Evolutionary conservation across 179 eudicot genomes (phyloP).

Genomic region (Amaranthus tricolor): DNA sequence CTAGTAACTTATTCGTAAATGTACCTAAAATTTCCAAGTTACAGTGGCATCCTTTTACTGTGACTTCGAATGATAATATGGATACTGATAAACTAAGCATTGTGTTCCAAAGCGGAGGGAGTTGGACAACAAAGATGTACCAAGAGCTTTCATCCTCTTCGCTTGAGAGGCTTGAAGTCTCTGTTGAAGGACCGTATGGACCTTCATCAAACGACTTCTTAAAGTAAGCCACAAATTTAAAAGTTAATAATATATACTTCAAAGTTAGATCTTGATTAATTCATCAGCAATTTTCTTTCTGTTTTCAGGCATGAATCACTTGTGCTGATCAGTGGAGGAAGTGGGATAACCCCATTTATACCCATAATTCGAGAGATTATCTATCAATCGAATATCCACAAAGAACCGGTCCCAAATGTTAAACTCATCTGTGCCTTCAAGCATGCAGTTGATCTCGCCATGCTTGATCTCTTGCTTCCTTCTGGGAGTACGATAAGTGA

Average conservation of each 20-base stretch:
- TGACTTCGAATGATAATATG: slow-evolving; percentile 57
- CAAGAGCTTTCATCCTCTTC: slow-evolving; percentile 44
- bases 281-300: neutral
- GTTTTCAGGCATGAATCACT: slow-evolving; percentile 36
- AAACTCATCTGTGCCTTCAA: slow-evolving; percentile 47
- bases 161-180: slow-evolving; percentile 46
- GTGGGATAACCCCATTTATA: slow-evolving; percentile 54
- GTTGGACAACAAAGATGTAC: slow-evolving; percentile 56
- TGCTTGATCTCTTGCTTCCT: slow-evolving; percentile 57
- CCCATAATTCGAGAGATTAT: slow-evolving; percentile 52
- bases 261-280: too few species aligned
- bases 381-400: slow-evolving; percentile 24
- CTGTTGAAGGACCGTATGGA: slow-evolving; percentile 81
- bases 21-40: slow-evolving; percentile 58
- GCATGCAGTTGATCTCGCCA: slow-evolving; percentile 40
- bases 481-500: slow-evolving; percentile 17
- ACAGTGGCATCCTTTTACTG: slow-evolving; percentile 87
- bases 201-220: slow-evolving; percentile 59
- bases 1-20: slow-evolving; percentile 58
- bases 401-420: slow-evolving; percentile 25
- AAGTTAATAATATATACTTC: too few species aligned
- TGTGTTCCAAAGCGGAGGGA: slow-evolving; percentile 57
- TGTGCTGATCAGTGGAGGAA: slow-evolving; percentile 56
- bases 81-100: slow-evolving; percentile 58
- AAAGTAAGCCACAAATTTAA: slow-evolving; percentile 36